Base-by-base conservation (phyloP, 1,139 yeast species). In the Blastobotrys malaysiensis region DNA sequence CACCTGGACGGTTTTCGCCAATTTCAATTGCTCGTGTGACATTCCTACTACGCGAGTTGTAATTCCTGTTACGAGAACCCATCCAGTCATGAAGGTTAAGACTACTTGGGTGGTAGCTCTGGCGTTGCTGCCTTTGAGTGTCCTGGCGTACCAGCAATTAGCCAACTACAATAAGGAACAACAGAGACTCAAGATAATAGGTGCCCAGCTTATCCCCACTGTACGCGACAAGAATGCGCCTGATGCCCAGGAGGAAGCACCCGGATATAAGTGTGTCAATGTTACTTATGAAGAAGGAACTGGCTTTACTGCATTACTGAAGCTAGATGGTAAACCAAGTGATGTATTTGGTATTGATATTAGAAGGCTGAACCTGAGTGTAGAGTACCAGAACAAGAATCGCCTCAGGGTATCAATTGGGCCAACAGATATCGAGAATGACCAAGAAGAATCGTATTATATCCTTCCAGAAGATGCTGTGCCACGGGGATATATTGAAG, bases 321-420 rank as follows among this genome's bases (percentile, higher is more conserved):
- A 56, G 46, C 61, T 71, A 48, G 64, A 62, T 26, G 63, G 65
- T 7, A 54, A 64, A 14, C 64, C 71, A 18, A 57, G 61, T 48
- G 65, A 71, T 59, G 64, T 66, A 19, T 71, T 70, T 57, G 75
- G 75, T 43, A 64, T 62, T 20, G 75, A 71, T 55, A 64, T 67
- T 51, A 63, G 65, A 5, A 49, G 52, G n/a, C 62, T 71, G 59
- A 63, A 60, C 39, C 62, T 71, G 46, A 61, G 65, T 2, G 74
- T 71, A 14, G 65, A 64, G 43, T 69, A 69, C 51, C 74, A 71
- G 58, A 48, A 65, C 5, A 53, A 52, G 24, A 54, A 62, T 7
- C 57, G 74, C 39, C 57, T 71, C 43, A 60, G 65, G 48, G 71
- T 71, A 19, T 61, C 59, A 27, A 69, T 71, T 50, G 61, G 56